These are phyloP conservation scores for Rhynchospora pubera DNA, from an alignment of 176 grass and related monocot genomes.

Conservation along the genomic window DNA sequence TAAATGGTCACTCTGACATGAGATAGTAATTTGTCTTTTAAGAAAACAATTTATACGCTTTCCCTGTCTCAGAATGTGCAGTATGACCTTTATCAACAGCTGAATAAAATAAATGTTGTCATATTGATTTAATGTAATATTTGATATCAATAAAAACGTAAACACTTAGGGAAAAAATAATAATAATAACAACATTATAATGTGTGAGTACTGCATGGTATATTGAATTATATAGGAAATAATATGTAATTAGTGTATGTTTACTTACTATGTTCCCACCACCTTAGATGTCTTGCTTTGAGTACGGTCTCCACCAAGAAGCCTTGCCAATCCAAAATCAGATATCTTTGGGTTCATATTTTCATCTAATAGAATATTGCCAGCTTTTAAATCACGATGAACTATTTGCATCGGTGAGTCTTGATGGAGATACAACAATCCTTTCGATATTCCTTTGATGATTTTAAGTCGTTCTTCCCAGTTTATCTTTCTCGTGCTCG, in stretches of 20 bases:
- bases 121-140: too few relatives aligned
- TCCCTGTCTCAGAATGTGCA: too few relatives aligned
- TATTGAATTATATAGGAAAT: background rate
- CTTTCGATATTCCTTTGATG: constrained; percentile 40
- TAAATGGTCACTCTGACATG: too few relatives aligned
- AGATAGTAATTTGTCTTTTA: too few relatives aligned
- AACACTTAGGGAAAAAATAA: too few relatives aligned
- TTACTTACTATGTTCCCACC: constrained; percentile 36
- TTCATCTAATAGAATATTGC: constrained; percentile 42
- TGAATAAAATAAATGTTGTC: too few relatives aligned
- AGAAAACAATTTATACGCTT: too few relatives aligned
- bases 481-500: background rate
- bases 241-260: background rate
- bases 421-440: constrained; percentile 49
- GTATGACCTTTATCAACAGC: too few relatives aligned
- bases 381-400: constrained; percentile 40
- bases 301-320: constrained; percentile 30
- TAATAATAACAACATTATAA: background rate
- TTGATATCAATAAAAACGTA: too few relatives aligned
- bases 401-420: constrained; percentile 37
- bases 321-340: constrained; percentile 38
- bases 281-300: constrained; percentile 32
- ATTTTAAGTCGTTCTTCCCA: constrained; percentile 35
- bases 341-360: constrained; percentile 49
- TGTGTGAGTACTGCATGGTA: background rate